Base-by-base conservation (phyloP, 768 basidiomycete genomes). In the Suillus lakei region DNA sequence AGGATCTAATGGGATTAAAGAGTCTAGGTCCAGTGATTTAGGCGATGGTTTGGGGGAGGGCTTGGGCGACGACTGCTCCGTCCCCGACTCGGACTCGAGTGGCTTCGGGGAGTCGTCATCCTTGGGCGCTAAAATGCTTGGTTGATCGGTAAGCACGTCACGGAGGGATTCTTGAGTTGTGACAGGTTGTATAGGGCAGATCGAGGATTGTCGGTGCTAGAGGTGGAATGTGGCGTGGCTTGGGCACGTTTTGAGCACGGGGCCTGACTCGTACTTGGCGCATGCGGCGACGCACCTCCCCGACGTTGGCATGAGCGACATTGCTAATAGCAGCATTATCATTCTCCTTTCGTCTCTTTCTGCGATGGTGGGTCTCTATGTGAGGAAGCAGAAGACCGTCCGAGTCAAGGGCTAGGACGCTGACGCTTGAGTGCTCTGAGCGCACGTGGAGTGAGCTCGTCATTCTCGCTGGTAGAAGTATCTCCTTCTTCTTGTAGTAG, bases 361-460 rank as follows among this genome's bases (percentile, higher is more conserved):
- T 68, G 5, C 50, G 34, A n/a, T 51, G 39, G 5, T 18, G 32
- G 4, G 34, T 16, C 41, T 32, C 60, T 23, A 62, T 60, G 4
- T 38, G 58, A 12, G 69, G 50, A 10, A 76, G 48, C n/a, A 71
- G 70, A 54, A 76, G 63, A n/a, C 68, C 67, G 51, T 76, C 74
- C 32, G 61, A 65, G 73, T 76, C 76, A 68, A 73, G 69, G 1
- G 76, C 26, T 68, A 75, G 75, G 75, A 1, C 76, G 75, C 34
- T 71, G 75, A 5, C 76, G 76, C 34, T 76, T 76, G 70, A 76
- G 75, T 0, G 76, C 76, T 50, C 76, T 77, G 50, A 76, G 76
- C 2, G 76, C 76, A 62, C 76, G 75, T 44, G 76, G 76, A 0
- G 76, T 76, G 65, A 76, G 76, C 41, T 77, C 74, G 70, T 74